Evolutionary conservation across 2,329 filamentous ascomycete genomes (phyloP).

Genomic region (Beauveria rudraprayagi): DNA sequence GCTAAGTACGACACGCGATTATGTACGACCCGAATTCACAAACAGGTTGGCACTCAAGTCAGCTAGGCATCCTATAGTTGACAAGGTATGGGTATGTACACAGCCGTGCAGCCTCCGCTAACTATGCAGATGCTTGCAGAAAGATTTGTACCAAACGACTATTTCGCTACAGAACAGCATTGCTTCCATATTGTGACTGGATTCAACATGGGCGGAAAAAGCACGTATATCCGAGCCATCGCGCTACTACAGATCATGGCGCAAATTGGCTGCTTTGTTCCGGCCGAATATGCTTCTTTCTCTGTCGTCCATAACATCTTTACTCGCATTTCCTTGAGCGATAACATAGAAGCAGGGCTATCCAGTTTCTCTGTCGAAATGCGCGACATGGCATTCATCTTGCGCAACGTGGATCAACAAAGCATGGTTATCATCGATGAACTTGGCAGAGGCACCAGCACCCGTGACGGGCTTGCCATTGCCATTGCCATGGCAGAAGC

Average conservation of each 20-base stretch:
- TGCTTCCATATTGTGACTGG: conserved; percentile 92
- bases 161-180: conserved; percentile 70
- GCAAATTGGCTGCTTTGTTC: conserved; percentile 85
- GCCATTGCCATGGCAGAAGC: conserved; percentile 86
- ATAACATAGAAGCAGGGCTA: conserved; percentile 81
- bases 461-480: conserved; percentile 79
- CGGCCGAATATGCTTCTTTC: conserved; percentile 74
- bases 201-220: conserved; percentile 98
- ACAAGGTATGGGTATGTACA: conserved; percentile 42
- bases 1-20: conserved; percentile 53
- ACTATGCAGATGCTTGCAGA: conserved; percentile 46
- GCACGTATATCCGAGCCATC: conserved; percentile 82
- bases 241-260: conserved; percentile 87
- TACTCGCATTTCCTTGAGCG: conserved; percentile 77
- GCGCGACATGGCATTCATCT: conserved; percentile 90
- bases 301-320: conserved; percentile 78
- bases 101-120: not conserved
- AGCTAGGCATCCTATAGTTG: conserved; percentile 70
- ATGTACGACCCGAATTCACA: conserved; percentile 59
- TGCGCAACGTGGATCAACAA: conserved; percentile 68
- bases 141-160: conserved; percentile 80
- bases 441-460: conserved; percentile 83
- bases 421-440: conserved; percentile 87
- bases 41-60: conserved; percentile 63
- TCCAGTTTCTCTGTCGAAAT: conserved; percentile 94